phyloP scores from a whole-genome alignment of 2,329 filamentous ascomycete species.

The Zymoseptoria crescenta region DNA sequence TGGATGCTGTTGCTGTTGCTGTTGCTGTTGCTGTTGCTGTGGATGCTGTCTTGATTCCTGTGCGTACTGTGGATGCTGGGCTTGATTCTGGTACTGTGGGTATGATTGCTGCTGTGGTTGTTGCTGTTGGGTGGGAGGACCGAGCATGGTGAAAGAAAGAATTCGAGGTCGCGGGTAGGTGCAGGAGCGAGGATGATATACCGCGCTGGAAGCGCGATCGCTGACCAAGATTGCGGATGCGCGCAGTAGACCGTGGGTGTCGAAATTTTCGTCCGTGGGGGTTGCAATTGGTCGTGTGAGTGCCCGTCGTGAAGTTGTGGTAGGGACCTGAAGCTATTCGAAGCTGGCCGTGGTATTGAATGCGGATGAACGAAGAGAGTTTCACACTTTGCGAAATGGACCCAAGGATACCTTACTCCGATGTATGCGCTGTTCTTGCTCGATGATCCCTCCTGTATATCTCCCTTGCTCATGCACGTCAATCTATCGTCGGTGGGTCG shows the following conservation, averaged over 20 bases:
- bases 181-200: background rate
- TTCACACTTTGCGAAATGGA: background rate
- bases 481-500: background rate
- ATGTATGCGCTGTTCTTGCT: background rate
- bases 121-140: slow-evolving; percentile 8
- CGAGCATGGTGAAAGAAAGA: slow-evolving; percentile 1
- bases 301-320: background rate
- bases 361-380: background rate
- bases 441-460: background rate
- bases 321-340: background rate
- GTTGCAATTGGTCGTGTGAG: no score
- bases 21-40: slow-evolving; percentile 7
- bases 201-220: background rate
- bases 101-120: slow-evolving; percentile 6
- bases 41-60: slow-evolving; percentile 3
- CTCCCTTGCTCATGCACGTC: background rate
- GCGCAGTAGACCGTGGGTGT: background rate
- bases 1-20: slow-evolving; percentile 17
- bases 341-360: background rate
- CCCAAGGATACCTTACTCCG: background rate
- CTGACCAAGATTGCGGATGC: background rate
- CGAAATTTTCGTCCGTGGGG: background rate
- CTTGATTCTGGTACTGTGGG: background rate
- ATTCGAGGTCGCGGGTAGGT: background rate
- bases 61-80: background rate